phyloP scores from a whole-genome alignment of 345 rosid species.

The Camelina neglecta region DNA sequence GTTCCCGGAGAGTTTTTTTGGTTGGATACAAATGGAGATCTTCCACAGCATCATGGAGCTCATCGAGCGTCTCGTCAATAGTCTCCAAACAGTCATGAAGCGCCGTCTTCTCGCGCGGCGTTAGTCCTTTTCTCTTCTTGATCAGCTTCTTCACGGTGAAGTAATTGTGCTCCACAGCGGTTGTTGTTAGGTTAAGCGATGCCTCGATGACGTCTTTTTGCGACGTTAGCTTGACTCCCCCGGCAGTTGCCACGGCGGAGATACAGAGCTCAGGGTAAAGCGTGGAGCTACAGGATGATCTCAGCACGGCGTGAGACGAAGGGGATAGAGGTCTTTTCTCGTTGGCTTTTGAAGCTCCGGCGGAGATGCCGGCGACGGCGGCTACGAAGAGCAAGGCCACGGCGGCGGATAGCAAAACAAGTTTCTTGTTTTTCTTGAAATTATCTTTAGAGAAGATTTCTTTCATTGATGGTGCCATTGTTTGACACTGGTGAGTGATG shows the following conservation, averaged over 20 bases:
- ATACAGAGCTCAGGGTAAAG: constrained; percentile 70
- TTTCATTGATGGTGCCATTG: constrained; percentile 35
- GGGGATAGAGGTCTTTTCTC: constrained; percentile 39
- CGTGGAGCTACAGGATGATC: constrained; percentile 66
- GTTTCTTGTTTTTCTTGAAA: constrained; percentile 41
- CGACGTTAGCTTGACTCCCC: constrained; percentile 44
- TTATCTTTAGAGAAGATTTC: constrained; percentile 34
- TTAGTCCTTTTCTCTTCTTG: constrained; percentile 43
- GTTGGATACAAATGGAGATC: constrained; percentile 68
- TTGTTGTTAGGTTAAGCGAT: constrained; percentile 57
- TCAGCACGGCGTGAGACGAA: constrained; percentile 63
- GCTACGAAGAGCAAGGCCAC: constrained; percentile 33
- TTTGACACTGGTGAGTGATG: constrained; percentile 38
- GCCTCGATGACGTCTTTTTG: constrained; percentile 60
- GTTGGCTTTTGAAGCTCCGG: constrained; percentile 41
- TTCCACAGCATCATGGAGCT: constrained; percentile 57
- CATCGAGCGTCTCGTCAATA: constrained; percentile 84
- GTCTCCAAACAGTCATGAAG: constrained; percentile 90
- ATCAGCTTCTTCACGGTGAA: constrained; percentile 51
- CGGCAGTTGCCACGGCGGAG: constrained; percentile 58
- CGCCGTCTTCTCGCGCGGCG: constrained; percentile 67
- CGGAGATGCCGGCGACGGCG: constrained; percentile 36
- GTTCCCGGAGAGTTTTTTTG: constrained; percentile 64
- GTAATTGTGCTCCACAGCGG: constrained; percentile 57
- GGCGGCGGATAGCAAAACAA: constrained; percentile 26